These are phyloP conservation scores for Daldinia concentrica DNA, from an alignment of 495 filamentous ascomycete species.

Conservation along the genomic window DNA sequence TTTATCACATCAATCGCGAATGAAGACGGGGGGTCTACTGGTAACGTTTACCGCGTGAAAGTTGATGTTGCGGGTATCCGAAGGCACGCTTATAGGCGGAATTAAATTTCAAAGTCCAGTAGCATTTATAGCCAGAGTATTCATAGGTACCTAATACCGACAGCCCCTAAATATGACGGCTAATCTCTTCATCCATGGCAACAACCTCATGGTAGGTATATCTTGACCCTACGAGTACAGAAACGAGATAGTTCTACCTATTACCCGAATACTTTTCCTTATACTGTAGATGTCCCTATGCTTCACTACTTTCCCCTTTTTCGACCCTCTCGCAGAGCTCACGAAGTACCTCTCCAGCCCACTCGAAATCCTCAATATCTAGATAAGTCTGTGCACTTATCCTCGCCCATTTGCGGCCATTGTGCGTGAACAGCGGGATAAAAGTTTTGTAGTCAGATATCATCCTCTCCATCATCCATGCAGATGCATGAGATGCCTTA, in stretches of 20 bases:
- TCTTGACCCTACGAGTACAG: too few relatives aligned
- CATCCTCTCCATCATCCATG: constrained; percentile 67
- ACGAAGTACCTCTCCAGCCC: constrained; percentile 68
- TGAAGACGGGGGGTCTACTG: neutral
- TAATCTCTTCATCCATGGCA: too few relatives aligned
- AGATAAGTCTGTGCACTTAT: constrained; percentile 84
- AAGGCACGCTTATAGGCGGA: neutral
- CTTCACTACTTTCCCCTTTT: constrained; percentile 59
- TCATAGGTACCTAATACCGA: too few relatives aligned
- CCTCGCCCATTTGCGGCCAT: constrained; percentile 70
- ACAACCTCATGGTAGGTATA: too few relatives aligned
- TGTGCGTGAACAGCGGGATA: constrained; percentile 69
- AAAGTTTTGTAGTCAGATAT: constrained; percentile 74
- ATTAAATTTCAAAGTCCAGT: neutral
- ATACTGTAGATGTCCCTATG: neutral
- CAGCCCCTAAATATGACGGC: too few relatives aligned
- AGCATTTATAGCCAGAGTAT: too few relatives aligned
- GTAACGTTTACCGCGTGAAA: neutral
- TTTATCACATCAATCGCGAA: neutral
- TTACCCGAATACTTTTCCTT: too few relatives aligned
- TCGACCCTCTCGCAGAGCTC: constrained; percentile 68
- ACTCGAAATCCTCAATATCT: constrained; percentile 79
- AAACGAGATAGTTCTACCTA: too few relatives aligned
- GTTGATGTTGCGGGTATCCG: neutral
- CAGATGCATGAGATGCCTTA: constrained; percentile 50